Evolutionary conservation across 2,329 filamentous ascomycete species (phyloP), one percentile per base, ranked within the genome.

Genomic region (Sclerotinia borealis): DNA sequence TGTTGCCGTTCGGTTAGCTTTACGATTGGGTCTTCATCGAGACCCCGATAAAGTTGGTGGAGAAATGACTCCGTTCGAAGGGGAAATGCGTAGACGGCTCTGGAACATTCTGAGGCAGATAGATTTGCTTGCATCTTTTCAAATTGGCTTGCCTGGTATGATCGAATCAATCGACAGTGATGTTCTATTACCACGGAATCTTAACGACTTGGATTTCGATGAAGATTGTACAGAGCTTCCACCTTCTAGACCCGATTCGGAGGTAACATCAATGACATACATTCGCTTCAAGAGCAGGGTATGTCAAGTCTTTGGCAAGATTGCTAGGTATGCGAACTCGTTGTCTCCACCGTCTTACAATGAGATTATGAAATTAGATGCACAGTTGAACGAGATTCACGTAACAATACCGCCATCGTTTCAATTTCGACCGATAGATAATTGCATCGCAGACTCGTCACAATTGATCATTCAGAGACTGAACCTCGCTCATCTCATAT

Each of bases 171-270:
- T 88, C 58, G 86, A 91, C 71, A 91, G 85, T 58, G 90, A 93
- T 69, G 89, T 89, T 0, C 82, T 87, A 69, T 76, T 90, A 4
- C 90, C 90, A 1, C 84, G 85, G 63, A 93, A 93, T 70, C 80
- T 93, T 15, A 89, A 89, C 72, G 90, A 93, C 68, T 88, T 92
- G 65, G 90, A 93, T 68, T 85, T 93, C 31, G 81, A 85, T 52
- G 85, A 87, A 7, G 81, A 83, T 29, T 87, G 84, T 68, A 87
- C 85, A 65, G 77, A 80, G 10, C 75, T 93, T 9, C 90, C 90
- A 0, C 81, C 83, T 1, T 85, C 88, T 0, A 78, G 88, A 60
- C 86, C 89, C 81, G 25, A 54, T 8, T 31, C 55, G 4, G 61
- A 89, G 65, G 82, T 84, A 59, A 89, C 87, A 0, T 75, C 79